These are phyloP conservation scores for Corymbia citriodora DNA, from an alignment of 441 rosid genomes.

Conservation along the genomic window DNA sequence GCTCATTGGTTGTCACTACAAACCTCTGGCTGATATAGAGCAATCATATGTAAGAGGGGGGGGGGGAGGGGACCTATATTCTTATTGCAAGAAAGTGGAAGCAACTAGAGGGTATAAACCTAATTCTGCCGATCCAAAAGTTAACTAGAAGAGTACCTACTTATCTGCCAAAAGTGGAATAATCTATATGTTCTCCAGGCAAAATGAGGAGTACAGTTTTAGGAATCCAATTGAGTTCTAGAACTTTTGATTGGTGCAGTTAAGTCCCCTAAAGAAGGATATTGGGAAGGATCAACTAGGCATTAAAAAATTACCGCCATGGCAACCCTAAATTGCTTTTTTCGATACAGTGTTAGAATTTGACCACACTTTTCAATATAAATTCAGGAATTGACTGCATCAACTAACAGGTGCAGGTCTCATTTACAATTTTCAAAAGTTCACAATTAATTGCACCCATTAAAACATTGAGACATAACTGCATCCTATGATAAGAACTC, in stretches of 20 bases:
- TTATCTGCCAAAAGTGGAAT: not conserved
- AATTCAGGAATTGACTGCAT: not conserved
- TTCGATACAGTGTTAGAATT: not conserved
- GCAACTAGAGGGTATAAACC: not conserved
- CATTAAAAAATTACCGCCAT: fast-evolving
- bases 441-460: not conserved
- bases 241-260: not conserved
- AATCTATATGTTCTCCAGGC: not conserved
- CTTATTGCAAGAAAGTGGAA: not conserved
- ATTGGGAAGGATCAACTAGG: not conserved
- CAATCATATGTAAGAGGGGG: not conserved
- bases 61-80: not conserved
- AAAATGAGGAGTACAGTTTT: not conserved
- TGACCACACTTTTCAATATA: not conserved
- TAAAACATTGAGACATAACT: not conserved
- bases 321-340: not conserved
- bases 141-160: not conserved
- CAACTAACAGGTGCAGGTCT: not conserved
- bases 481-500: not conserved
- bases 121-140: not conserved
- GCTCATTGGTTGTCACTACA: not conserved
- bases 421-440: not conserved
- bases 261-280: not conserved
- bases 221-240: not conserved
- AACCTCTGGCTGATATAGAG: not conserved